A percentile compares a stretch with the other conserved stretches of the same genome.
These are phyloP conservation scores for Picea abies DNA, from an alignment of 83 land plant genomes.

Conservation along the genomic window DNA sequence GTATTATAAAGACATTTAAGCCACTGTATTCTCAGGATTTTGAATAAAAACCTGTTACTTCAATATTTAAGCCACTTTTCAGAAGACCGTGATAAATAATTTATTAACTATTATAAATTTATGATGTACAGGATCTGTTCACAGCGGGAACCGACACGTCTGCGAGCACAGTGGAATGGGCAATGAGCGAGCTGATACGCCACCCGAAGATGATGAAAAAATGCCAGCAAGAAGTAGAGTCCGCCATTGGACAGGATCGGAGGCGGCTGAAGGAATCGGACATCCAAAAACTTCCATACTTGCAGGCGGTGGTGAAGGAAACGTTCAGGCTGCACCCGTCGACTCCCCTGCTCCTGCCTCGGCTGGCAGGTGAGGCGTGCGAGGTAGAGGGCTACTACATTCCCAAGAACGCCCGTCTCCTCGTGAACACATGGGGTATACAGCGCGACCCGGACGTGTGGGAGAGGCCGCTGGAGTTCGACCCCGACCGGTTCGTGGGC, in stretches of 20 bases:
- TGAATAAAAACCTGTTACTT: no score
- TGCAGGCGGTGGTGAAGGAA: conserved; percentile 72
- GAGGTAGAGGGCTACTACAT: conserved; percentile 52
- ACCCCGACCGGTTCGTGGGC: conserved; percentile 56
- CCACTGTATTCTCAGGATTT: no score
- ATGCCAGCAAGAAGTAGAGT: conserved; percentile 33
- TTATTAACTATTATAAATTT: no score
- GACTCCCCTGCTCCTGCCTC: conserved; percentile 52
- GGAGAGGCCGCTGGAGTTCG: conserved; percentile 65
- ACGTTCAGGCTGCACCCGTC: conserved; percentile 69
- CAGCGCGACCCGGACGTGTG: conserved; percentile 59
- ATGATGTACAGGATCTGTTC: neutral
- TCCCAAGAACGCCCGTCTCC: conserved; percentile 48
- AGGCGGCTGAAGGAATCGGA: conserved; percentile 42
- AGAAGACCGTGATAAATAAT: no score
- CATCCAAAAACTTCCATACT: conserved; percentile 41
- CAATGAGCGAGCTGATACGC: conserved; percentile 31
- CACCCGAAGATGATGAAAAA: conserved; percentile 23
- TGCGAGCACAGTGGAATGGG: neutral
- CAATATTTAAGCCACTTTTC: no score
- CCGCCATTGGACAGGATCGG: conserved; percentile 29
- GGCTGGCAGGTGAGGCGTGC: conserved; percentile 38
- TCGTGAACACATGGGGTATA: conserved; percentile 68
- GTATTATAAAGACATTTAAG: no score
- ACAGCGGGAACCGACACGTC: neutral